A percentile compares a stretch with the other conserved stretches of the same genome.
phyloP scores from a whole-genome alignment of 805 yeast genomes.

The Ogataea nonfermentans region DNA sequence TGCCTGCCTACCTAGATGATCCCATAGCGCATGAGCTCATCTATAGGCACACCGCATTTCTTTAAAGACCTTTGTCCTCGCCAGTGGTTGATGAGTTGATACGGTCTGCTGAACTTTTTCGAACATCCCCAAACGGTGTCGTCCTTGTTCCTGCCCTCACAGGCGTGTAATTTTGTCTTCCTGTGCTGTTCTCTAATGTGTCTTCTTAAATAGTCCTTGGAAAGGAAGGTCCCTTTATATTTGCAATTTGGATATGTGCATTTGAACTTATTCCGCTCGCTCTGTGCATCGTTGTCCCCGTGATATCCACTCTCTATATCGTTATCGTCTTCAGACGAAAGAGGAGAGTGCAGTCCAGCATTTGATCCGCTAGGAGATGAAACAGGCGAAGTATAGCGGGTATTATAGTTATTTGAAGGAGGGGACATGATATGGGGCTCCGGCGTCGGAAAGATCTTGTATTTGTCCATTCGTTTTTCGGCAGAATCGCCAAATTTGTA shows the following conservation, averaged over 20 bases:
- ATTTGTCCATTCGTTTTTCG: slow-evolving; percentile 20
- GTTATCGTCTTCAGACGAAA: slow-evolving; percentile 6
- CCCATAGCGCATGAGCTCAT: slow-evolving; percentile 23
- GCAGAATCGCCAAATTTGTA: slow-evolving; percentile 24
- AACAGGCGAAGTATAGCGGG: neutral
- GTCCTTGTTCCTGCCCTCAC: slow-evolving; percentile 24
- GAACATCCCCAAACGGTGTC: slow-evolving; percentile 33
- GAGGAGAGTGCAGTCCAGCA: slow-evolving; percentile 1
- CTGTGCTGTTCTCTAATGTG: slow-evolving; percentile 34
- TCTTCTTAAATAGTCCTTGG: slow-evolving; percentile 31
- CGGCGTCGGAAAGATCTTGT: slow-evolving; percentile 27
- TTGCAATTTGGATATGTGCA: slow-evolving; percentile 26
- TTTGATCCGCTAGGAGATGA: neutral
- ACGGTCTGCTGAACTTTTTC: slow-evolving; percentile 33
- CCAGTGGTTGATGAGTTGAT: slow-evolving; percentile 36
- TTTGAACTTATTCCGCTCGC: slow-evolving; percentile 13
- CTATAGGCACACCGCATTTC: slow-evolving; percentile 30
- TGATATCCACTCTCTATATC: slow-evolving; percentile 5
- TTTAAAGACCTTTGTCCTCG: slow-evolving; percentile 31
- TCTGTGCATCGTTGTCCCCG: slow-evolving; percentile 1
- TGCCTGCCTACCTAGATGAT: slow-evolving; percentile 9
- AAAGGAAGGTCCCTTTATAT: slow-evolving; percentile 32
- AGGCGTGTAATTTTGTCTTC: slow-evolving; percentile 26
- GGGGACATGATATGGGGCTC: neutral
- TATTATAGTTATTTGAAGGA: slow-evolving; percentile 3